Conservation (phyloP, 1,139 yeast genomes). For the Pichia sp. region DNA sequence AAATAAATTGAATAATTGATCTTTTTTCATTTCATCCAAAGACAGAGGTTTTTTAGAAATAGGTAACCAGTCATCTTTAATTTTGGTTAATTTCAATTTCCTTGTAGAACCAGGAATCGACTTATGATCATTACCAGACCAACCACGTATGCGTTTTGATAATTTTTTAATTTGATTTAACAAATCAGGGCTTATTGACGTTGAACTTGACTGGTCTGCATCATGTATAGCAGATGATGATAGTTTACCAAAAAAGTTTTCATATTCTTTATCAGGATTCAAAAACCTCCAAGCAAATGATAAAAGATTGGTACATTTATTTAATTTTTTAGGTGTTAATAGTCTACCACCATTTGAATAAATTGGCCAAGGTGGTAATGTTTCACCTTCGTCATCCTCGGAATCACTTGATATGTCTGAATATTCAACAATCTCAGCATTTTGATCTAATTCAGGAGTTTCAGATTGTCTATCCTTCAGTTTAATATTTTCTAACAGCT, state of each 20-base stretch:
- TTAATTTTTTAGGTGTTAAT: conserved; percentile 40
- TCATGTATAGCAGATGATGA: conserved; percentile 65
- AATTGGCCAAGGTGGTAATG: conserved; percentile 26
- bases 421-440: conserved; percentile 14
- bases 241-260: conserved; percentile 64
- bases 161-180: conserved; percentile 56
- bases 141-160: conserved; percentile 61
- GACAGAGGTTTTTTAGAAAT: conserved; percentile 54
- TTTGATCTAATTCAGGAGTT: conserved; percentile 13
- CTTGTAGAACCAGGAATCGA: conserved; percentile 68
- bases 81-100: conserved; percentile 60
- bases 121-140: conserved; percentile 77
- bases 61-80: conserved; percentile 80
- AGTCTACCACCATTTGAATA: conserved; percentile 39
- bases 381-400: conserved; percentile 20
- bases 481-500: conserved; percentile 13
- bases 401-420: conserved; percentile 11
- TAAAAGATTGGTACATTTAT: conserved; percentile 35
- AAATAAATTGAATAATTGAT: conserved; percentile 38
- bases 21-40: conserved; percentile 49
- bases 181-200: conserved; percentile 60
- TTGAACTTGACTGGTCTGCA: conserved; percentile 57
- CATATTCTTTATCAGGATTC: conserved; percentile 78
- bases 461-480: conserved; percentile 7
- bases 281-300: conserved; percentile 48